Percentiles rank a stretch among this genome's conserved stretches.
phyloP scores from a whole-genome alignment of 2,329 filamentous ascomycete species.

The Knufia fluminis region DNA sequence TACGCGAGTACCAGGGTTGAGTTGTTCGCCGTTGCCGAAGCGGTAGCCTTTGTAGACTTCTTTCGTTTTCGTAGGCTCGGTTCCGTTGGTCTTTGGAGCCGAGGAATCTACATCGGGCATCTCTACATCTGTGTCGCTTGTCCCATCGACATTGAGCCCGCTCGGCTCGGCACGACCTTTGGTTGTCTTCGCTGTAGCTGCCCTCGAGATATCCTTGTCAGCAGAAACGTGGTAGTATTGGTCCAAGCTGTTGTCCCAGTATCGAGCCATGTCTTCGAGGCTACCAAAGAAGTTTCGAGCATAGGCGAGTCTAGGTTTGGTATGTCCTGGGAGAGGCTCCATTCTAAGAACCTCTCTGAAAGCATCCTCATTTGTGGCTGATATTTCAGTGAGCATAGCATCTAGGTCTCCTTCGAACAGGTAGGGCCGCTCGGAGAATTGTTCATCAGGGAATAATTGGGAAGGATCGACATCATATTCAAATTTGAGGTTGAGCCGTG shows the following conservation, averaged over 20 bases:
- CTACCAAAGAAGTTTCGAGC: constrained; percentile 53
- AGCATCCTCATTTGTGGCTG: constrained; percentile 47
- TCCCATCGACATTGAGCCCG: not conserved
- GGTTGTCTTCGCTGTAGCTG: not conserved
- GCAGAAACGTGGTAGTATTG: constrained; percentile 41
- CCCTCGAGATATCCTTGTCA: constrained; percentile 20
- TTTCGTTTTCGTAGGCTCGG: constrained; percentile 12
- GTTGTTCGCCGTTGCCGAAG: constrained; percentile 46
- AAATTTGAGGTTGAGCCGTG: constrained; percentile 34
- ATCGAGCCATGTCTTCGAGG: constrained; percentile 50
- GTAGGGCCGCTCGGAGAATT: constrained; percentile 30
- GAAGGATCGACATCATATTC: constrained; percentile 29
- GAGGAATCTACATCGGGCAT: not conserved
- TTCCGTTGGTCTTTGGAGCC: not conserved
- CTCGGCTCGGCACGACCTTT: constrained; percentile 12
- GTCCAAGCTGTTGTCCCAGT: constrained; percentile 54
- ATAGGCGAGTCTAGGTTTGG: constrained; percentile 44
- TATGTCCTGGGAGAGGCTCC: constrained; percentile 34
- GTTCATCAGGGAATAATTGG: constrained; percentile 29
- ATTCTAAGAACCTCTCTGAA: constrained; percentile 48
- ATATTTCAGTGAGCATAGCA: constrained; percentile 36
- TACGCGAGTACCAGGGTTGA: constrained; percentile 50
- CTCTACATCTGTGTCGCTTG: not conserved
- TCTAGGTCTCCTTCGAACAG: constrained; percentile 26
- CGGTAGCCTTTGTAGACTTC: constrained; percentile 49